Base-by-base conservation (phyloP, 2,329 filamentous ascomycete species). In the Alternaria triticimaculans region DNA sequence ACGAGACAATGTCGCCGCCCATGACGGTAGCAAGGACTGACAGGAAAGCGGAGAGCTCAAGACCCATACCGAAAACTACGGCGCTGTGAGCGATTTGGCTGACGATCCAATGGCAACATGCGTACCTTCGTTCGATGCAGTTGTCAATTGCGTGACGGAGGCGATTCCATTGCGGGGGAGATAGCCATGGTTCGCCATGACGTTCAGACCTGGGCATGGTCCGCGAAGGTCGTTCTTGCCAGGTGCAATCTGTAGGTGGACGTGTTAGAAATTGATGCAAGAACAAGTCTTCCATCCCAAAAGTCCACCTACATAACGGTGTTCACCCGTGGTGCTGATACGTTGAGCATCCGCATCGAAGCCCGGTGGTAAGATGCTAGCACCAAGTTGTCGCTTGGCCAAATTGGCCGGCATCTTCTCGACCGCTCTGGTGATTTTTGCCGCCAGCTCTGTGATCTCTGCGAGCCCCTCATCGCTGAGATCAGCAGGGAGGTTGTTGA, bases 181-280 rank as follows among this genome's bases (percentile, higher is more conserved):
- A 60, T 79, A 72, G 20, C 67, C 68, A 58, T 77, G 76, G 44
- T 78, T 79, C 8, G 76, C 75, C 50, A 75, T 67, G 11, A 74
- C 69, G 30, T 79, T 79, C 21, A 78, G 46, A 8, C 66, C 74
- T 9, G 76, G 76, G 43, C 77, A 79, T 14, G 75, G 76, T 10
- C 69, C 67, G n/a, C 71, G 71, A 10, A 71, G 55, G 20, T 71
- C 68, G 12, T 65, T 53, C 8, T 11, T 48, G 60, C 30, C 43
- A 4, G 55, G 55, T 33, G 26, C 26, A 20, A 33, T 51, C 48
- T 51, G 30, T 51, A 2, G 12, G 30, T 51, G n/a, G n/a, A 20
- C 11, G 15, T 21, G 26, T 51, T 33, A 51, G 48, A 18, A 33
- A 14, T 51, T 28, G 18, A 33, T 33, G 18, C 18, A 33, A 28